Conservation (phyloP, 2,329 filamentous ascomycete genomes). For the Tolypocladium ophioglossoides region DNA sequence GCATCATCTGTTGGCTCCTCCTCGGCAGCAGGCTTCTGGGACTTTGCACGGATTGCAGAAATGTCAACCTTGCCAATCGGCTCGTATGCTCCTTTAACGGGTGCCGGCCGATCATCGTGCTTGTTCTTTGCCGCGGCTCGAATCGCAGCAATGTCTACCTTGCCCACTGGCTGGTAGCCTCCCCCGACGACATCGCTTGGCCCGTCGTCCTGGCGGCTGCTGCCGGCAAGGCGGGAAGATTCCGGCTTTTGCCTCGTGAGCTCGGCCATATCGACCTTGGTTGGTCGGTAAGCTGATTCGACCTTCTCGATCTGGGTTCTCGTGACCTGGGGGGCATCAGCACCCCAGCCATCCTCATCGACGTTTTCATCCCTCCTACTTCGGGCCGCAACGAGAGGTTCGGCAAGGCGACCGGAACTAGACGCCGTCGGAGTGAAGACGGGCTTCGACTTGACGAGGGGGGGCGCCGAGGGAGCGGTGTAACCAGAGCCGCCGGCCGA, state of each 20-base stretch:
- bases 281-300: slow-evolving; percentile 83
- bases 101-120: slow-evolving; percentile 69
- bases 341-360: slow-evolving; percentile 88
- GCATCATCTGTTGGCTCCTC: slow-evolving; percentile 24
- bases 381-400: slow-evolving; percentile 57
- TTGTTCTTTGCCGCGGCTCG: slow-evolving; percentile 59
- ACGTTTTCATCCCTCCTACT: slow-evolving; percentile 48
- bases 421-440: slow-evolving; percentile 71
- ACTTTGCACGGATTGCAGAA: slow-evolving; percentile 77
- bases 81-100: slow-evolving; percentile 88
- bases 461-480: slow-evolving; percentile 43
- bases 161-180: slow-evolving; percentile 86
- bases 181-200: slow-evolving; percentile 63
- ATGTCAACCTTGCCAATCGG: slow-evolving; percentile 96
- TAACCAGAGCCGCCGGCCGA: slow-evolving; percentile 54
- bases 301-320: slow-evolving; percentile 87
- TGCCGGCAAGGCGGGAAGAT: slow-evolving; percentile 47
- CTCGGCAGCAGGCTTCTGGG: slow-evolving; percentile 48
- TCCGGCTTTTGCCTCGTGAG: slow-evolving; percentile 64
- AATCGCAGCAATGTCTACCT: slow-evolving; percentile 93
- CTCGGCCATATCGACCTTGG: slow-evolving; percentile 86
- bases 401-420: slow-evolving; percentile 40
- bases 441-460: slow-evolving; percentile 76
- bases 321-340: slow-evolving; percentile 83
- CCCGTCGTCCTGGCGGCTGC: slow-evolving; percentile 32